Conservation (phyloP, 2,329 filamentous ascomycete genomes). For the Emydomyces testavorans region DNA sequence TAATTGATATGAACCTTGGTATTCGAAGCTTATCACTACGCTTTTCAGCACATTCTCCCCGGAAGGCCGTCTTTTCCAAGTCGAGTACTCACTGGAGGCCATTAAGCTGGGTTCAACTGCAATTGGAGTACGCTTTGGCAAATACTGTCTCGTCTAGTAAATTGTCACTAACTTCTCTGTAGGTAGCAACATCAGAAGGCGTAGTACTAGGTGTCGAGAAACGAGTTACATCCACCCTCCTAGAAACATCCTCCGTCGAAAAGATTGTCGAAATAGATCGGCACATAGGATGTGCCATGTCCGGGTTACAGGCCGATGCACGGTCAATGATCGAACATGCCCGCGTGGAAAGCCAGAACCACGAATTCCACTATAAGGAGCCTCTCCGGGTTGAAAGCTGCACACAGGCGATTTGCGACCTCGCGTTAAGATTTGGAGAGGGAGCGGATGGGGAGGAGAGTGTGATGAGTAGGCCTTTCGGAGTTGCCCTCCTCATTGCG, state of each 20-base stretch:
- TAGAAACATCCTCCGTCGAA: slow-evolving; percentile 95
- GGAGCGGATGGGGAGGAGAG: slow-evolving; percentile 95
- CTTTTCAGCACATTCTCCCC: slow-evolving; percentile 84
- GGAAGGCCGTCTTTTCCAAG: slow-evolving; percentile 98
- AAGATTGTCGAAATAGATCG: slow-evolving; percentile 99
- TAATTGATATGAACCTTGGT: slow-evolving; percentile 11
- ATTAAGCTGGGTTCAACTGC: slow-evolving; percentile 98
- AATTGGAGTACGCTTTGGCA: slow-evolving; percentile 58
- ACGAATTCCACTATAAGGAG: slow-evolving; percentile 97
- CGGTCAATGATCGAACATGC: slow-evolving; percentile 97
- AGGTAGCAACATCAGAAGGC: slow-evolving; percentile 83
- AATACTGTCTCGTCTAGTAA: neutral
- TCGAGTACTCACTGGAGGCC: slow-evolving; percentile 99
- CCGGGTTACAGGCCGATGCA: slow-evolving; percentile 90
- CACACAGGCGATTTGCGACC: slow-evolving; percentile 96
- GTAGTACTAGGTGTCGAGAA: slow-evolving; percentile 97
- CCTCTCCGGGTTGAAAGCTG: slow-evolving; percentile 90
- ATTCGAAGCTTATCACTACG: slow-evolving; percentile 20
- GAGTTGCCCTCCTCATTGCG: slow-evolving; percentile 89
- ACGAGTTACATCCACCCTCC: slow-evolving; percentile 91
- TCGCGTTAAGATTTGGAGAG: slow-evolving; percentile 92
- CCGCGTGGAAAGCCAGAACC: slow-evolving; percentile 91
- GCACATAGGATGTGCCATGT: slow-evolving; percentile 99
- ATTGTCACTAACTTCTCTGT: slow-evolving; percentile 10
- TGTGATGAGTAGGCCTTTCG: slow-evolving; percentile 96